A percentile compares a stretch with the other conserved stretches of the same genome.
Conservation (phyloP, 2,329 filamentous ascomycete genomes). For the Botryosphaeria agaves region DNA sequence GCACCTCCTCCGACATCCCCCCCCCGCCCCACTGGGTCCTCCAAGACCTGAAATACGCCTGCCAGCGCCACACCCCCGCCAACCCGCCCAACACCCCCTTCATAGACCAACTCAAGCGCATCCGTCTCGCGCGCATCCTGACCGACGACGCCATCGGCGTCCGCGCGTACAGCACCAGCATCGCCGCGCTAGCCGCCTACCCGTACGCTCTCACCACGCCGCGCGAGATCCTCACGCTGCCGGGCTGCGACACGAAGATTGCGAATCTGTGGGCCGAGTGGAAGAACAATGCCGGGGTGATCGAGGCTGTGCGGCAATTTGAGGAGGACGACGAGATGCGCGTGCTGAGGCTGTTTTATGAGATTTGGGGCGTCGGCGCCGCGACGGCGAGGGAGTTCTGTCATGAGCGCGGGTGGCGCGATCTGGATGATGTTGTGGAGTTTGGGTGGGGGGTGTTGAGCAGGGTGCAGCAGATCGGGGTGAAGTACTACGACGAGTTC, state of each 20-base stretch:
- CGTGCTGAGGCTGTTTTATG: slow-evolving; percentile 53
- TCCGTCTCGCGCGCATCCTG: slow-evolving; percentile 53
- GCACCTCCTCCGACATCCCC: slow-evolving; percentile 35
- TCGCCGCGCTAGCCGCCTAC: slow-evolving; percentile 71
- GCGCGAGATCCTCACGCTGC: slow-evolving; percentile 35
- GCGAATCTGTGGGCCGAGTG: slow-evolving; percentile 64
- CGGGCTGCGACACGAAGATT: slow-evolving; percentile 69
- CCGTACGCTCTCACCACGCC: slow-evolving; percentile 37
- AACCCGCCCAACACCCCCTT: slow-evolving; percentile 59
- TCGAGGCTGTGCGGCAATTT: slow-evolving; percentile 47
- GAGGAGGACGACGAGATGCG: slow-evolving; percentile 46
- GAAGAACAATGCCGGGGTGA: slow-evolving; percentile 37
- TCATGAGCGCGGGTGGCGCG: slow-evolving; percentile 55
- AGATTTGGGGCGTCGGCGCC: slow-evolving; percentile 85
- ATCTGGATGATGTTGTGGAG: slow-evolving; percentile 74
- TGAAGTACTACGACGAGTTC: slow-evolving; percentile 90
- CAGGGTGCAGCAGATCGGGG: slow-evolving; percentile 77
- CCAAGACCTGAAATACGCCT: slow-evolving; percentile 53
- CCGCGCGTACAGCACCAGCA: slow-evolving; percentile 73
- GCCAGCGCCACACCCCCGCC: slow-evolving; percentile 57
- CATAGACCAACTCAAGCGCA: slow-evolving; percentile 54
- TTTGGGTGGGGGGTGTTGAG: slow-evolving; percentile 59
- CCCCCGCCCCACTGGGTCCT: slow-evolving; percentile 52
- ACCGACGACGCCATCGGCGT: slow-evolving; percentile 63
- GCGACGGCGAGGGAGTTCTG: slow-evolving; percentile 71